Conservation (phyloP, 345 rosid genomes). For the Murraya paniculata region DNA sequence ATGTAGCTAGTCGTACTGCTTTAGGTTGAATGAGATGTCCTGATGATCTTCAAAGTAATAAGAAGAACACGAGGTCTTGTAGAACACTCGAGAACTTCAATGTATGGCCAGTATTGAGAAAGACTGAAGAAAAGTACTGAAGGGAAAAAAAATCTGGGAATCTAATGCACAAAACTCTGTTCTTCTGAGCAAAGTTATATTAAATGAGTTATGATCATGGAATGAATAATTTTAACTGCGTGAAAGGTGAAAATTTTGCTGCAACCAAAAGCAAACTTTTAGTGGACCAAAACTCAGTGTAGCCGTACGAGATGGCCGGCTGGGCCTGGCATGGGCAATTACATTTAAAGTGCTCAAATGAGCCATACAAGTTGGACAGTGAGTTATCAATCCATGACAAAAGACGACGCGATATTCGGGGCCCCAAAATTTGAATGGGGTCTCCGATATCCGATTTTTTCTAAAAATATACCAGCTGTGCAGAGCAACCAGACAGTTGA, state of each 20-base stretch:
- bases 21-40: neutral
- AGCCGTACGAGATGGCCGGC: neutral
- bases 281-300: neutral
- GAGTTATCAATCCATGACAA: neutral
- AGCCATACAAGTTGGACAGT: neutral
- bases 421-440: conserved; percentile 4
- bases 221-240: neutral
- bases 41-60: neutral
- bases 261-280: neutral
- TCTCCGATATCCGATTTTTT: neutral
- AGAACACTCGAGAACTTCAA: neutral
- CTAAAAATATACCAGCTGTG: neutral
- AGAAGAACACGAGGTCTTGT: neutral
- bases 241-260: neutral
- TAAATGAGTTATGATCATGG: neutral
- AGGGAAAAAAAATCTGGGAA: neutral
- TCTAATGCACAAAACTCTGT: neutral
- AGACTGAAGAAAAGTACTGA: neutral
- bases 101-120: neutral
- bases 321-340: neutral
- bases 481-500: neutral
- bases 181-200: neutral
- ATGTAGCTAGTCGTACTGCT: neutral
- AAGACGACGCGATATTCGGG: conserved; percentile 1
- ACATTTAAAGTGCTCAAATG: neutral